Evolutionary conservation across 371 early-diverging fungal genomes (phyloP), one percentile per base, ranked within the genome.

Genomic region (Syncephalastrum sp.): DNA sequence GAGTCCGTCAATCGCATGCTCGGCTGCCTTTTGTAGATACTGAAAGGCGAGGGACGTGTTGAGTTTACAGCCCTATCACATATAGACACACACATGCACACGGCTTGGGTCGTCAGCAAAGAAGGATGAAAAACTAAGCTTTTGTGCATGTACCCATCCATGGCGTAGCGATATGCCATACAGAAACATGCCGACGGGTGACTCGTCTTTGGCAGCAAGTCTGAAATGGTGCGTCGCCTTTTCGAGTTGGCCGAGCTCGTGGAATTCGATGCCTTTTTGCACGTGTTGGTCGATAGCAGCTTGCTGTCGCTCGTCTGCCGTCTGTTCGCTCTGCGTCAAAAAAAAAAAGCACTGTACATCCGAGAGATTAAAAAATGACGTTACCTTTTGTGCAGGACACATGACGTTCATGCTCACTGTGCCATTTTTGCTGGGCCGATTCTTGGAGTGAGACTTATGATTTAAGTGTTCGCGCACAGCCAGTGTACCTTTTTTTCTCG

Each of bases 111-210:
- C 13, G 10, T 15, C 14, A 29, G 29, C 14, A 29, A 19, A 24
- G 25, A 16, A 43, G 21, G 24, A 8, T 38, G 12, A 54, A 19
- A 41, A 0, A n/a, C n/a, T 19, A 41, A 50, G 14, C 15, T 23
- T 16, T 5, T 15, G 10, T 43, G 4, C 24, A 21, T 42, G 53
- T 66, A 73, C 86, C 87, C 91, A 91, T n/a, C 93, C 92, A 65
- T 92, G 93, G 8, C 93, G 81, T 43, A 91, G 68, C 12, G 88
- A 86, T 47, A 92, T 79, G 46, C 89, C 93, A 69, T 86, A 91
- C 21, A 92, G 77, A 65, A 92, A 85, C 85, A 92, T 82, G 12
- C 90, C 93, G 10, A 89, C 66, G 4, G 88, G 87, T 50, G 80
- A 79, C n/a, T 79, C 79, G 50, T 72, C 64, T 51, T 86, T 78